A percentile compares a stretch with the other conserved stretches of the same genome.
Evolutionary conservation across 2,329 filamentous ascomycete species (phyloP).

Genomic region (Stagonosporopsis rhizophila): DNA sequence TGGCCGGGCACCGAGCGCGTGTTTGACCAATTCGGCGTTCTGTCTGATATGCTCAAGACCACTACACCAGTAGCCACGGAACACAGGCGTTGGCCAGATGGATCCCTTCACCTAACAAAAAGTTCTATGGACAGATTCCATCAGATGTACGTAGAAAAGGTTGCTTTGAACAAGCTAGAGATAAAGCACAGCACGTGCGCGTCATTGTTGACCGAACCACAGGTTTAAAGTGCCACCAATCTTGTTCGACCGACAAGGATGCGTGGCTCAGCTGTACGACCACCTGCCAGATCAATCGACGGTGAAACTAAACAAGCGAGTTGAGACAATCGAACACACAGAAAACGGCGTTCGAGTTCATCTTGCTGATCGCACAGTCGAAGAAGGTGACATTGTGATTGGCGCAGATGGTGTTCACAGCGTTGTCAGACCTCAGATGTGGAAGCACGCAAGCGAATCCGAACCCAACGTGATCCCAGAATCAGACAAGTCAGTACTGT

Average conservation of each 20-base stretch:
- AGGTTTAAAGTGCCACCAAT: conserved; percentile 18
- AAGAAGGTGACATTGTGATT: conserved; percentile 32
- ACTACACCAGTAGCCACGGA: conserved; percentile 18
- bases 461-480: conserved; percentile 15
- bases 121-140: not conserved
- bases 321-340: conserved; percentile 25
- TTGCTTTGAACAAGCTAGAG: not conserved
- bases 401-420: conserved; percentile 38
- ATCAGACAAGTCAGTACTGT: conserved; percentile 17
- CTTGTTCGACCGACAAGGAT: conserved; percentile 27
- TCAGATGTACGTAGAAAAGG: conserved; percentile 1
- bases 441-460: conserved; percentile 23
- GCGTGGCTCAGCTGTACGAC: conserved; percentile 30
- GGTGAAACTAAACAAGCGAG: conserved; percentile 21
- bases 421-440: conserved; percentile 29
- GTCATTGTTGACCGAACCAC: not conserved
- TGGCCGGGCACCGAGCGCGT: conserved; percentile 29
- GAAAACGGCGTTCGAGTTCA: conserved; percentile 22
- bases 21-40: conserved; percentile 35
- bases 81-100: conserved; percentile 25
- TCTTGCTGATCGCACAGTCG: conserved; percentile 25
- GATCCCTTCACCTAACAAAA: conserved; percentile 4
- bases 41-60: conserved; percentile 16
- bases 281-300: conserved; percentile 28
- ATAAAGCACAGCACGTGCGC: not conserved